phyloP scores from a whole-genome alignment of 768 basidiomycete species.

The Aureoboletus auriporus region DNA sequence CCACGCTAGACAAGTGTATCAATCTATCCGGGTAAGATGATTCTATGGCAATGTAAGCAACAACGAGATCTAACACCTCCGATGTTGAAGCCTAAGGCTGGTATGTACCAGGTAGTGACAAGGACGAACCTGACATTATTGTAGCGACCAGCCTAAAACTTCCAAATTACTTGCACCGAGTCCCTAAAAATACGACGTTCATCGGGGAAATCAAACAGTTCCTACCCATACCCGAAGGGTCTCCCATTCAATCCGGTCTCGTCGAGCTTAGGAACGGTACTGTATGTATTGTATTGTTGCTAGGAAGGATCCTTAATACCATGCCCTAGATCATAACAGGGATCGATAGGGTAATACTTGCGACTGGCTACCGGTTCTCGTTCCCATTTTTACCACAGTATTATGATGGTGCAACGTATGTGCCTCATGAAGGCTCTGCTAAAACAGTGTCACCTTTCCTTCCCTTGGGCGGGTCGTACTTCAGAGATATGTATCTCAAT shows the following conservation, averaged over 20 bases:
- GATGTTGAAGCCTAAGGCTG: neutral
- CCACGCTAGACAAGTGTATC: constrained; percentile 7
- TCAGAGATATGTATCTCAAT: neutral
- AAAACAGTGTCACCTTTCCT: constrained; percentile 6
- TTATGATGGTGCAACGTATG: constrained; percentile 7
- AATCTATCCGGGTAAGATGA: constrained; percentile 10
- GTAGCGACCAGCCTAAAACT: too few species aligned
- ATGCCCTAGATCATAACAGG: constrained; percentile 6
- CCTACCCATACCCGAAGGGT: constrained; percentile 2
- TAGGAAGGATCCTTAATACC: neutral
- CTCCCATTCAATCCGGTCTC: constrained; percentile 9
- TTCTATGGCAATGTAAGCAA: neutral
- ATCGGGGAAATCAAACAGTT: constrained; percentile 13
- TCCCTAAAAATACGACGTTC: constrained; percentile 10
- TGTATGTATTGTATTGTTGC: neutral
- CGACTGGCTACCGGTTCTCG: constrained; percentile 12
- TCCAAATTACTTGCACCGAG: neutral
- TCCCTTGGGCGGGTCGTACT: constrained; percentile 3
- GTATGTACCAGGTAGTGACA: neutral
- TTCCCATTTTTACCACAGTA: constrained; percentile 16
- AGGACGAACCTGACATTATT: too few species aligned
- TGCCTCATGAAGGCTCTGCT: neutral
- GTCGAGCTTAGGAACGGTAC: constrained; percentile 15
- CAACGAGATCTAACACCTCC: neutral
- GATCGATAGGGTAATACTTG: constrained; percentile 10